Evolutionary conservation across 2,329 filamentous ascomycete species (phyloP).

Genomic region (Pseudogymnoascus sp.): DNA sequence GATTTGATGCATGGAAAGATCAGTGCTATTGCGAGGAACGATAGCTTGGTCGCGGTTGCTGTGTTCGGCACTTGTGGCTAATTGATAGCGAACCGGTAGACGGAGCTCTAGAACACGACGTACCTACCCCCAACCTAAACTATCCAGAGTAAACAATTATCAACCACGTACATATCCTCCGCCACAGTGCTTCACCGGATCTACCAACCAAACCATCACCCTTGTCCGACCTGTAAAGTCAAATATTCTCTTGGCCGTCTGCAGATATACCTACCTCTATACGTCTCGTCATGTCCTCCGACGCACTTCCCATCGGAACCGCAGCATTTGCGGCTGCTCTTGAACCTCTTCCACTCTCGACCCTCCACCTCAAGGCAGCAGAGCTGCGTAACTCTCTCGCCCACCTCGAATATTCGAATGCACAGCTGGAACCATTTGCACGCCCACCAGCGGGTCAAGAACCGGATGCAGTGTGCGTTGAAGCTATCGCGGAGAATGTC

Average conservation of each 20-base stretch:
- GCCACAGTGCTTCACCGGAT: background rate
- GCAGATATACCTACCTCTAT: background rate
- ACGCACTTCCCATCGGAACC: constrained; percentile 53
- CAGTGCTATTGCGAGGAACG: background rate
- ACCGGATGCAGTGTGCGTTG: constrained; percentile 63
- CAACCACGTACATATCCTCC: background rate
- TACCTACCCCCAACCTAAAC: background rate
- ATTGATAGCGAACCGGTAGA: background rate
- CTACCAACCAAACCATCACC: background rate
- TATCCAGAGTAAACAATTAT: background rate
- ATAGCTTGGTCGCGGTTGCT: background rate
- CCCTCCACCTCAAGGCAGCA: constrained; percentile 66
- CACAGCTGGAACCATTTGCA: constrained; percentile 63
- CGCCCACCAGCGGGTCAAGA: constrained; percentile 33
- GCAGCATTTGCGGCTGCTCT: constrained; percentile 61
- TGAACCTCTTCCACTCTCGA: constrained; percentile 55
- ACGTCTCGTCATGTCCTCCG: constrained; percentile 49
- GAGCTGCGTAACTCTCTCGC: constrained; percentile 69
- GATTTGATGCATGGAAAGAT: background rate
- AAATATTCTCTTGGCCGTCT: background rate
- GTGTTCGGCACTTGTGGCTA: background rate
- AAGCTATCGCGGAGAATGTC: constrained; percentile 68
- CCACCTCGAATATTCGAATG: constrained; percentile 68
- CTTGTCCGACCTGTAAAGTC: background rate
- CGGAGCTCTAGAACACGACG: background rate